Percentiles rank a stretch among this genome's conserved stretches.
phyloP scores from a whole-genome alignment of 2,329 filamentous ascomycete genomes.

The Chaetomium globosum region DNA sequence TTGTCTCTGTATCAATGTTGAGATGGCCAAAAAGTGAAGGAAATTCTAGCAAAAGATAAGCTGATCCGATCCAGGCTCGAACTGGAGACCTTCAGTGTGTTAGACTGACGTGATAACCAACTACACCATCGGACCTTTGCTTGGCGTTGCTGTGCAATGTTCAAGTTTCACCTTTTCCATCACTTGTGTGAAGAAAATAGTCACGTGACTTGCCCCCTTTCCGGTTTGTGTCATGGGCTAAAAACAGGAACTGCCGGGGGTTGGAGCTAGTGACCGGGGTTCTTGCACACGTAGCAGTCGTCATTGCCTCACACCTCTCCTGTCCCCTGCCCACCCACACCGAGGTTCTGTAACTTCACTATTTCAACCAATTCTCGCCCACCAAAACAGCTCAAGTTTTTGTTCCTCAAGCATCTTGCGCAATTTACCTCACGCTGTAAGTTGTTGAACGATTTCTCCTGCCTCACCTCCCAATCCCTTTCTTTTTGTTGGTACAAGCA shows the following conservation, averaged over 20 bases:
- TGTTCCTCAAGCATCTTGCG: not conserved
- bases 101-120: slow-evolving; percentile 56
- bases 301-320: slow-evolving; percentile 33
- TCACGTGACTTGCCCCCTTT: slow-evolving; percentile 27
- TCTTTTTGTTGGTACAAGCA: not conserved
- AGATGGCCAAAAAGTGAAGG: not conserved
- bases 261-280: slow-evolving; percentile 33
- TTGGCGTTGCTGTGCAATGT: not conserved
- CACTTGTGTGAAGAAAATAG: not conserved
- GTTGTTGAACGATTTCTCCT: not conserved
- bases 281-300: slow-evolving; percentile 39
- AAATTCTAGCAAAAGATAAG: slow-evolving; percentile 13
- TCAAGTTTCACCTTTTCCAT: not conserved
- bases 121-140: slow-evolving; percentile 41
- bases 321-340: slow-evolving; percentile 23
- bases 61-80: slow-evolving; percentile 39
- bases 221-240: slow-evolving; percentile 23
- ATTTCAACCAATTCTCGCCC: slow-evolving; percentile 25
- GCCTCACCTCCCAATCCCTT: not conserved
- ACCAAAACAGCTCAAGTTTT: not conserved
- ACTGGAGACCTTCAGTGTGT: slow-evolving; percentile 45
- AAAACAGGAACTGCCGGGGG: slow-evolving; percentile 27
- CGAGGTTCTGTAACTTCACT: slow-evolving; percentile 11
- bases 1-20: not conserved
- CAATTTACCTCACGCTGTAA: not conserved